Conservation (phyloP, 768 basidiomycete species). For the Boletus subcaerulescens region DNA sequence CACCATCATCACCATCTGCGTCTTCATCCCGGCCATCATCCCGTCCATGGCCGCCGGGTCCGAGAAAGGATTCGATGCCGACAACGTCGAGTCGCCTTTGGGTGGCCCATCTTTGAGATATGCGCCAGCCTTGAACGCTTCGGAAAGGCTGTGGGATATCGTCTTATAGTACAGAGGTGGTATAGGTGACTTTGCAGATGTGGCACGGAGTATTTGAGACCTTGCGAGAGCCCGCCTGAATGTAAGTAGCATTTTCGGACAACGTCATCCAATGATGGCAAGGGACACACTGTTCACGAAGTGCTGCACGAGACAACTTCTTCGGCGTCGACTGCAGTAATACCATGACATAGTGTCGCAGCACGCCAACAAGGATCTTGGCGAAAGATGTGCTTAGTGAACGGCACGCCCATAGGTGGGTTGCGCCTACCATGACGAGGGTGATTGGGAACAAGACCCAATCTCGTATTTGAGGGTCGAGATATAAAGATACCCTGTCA, state of each 20-base stretch:
- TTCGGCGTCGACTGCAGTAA: conserved; percentile 84
- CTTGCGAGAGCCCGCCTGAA: conserved; percentile 70
- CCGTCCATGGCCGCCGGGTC: conserved; percentile 95
- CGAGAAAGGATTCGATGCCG: conserved; percentile 77
- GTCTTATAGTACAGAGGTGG: conserved; percentile 69
- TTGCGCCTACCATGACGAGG: conserved; percentile 79
- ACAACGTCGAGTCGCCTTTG: conserved; percentile 52
- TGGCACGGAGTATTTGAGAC: conserved; percentile 79
- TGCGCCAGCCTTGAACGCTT: conserved; percentile 68
- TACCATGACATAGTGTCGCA: conserved; percentile 88
- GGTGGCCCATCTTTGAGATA: conserved; percentile 87
- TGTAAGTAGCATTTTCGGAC: conserved; percentile 21
- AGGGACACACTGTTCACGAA: conserved; percentile 86
- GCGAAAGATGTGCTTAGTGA: conserved; percentile 1
- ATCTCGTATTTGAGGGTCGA: conserved; percentile 94
- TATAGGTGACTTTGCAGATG: conserved; percentile 77
- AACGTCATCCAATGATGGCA: not conserved
- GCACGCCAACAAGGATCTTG: conserved; percentile 88
- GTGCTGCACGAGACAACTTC: conserved; percentile 67
- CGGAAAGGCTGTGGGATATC: conserved; percentile 70
- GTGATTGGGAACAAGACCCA: conserved; percentile 97
- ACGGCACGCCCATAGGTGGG: not conserved
- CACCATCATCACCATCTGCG: conserved; percentile 99
- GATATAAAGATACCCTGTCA: conserved; percentile 54
- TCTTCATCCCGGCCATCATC: conserved; percentile 99